These are phyloP conservation scores for Pugionium dolabratum DNA, from an alignment of 345 rosid genomes.

Conservation along the genomic window DNA sequence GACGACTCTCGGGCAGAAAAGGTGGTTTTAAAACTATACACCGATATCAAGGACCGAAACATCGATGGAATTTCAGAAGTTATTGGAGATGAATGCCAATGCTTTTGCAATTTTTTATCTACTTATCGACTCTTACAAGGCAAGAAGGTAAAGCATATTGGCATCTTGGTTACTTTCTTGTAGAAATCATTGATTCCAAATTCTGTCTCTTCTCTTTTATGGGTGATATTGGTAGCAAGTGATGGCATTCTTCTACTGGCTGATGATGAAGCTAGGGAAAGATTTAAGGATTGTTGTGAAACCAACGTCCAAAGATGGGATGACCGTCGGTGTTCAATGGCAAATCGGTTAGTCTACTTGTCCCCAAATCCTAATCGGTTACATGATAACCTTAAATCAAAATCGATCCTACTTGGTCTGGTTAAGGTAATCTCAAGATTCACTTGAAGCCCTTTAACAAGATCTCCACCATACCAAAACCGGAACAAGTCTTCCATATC, in stretches of 20 bases:
- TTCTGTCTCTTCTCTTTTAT: too few relatives aligned
- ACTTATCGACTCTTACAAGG: slow-evolving; percentile 59
- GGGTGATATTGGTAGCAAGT: slow-evolving; percentile 54
- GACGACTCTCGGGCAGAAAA: slow-evolving; percentile 43
- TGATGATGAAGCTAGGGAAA: slow-evolving; percentile 56
- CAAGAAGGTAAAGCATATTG: slow-evolving; percentile 56
- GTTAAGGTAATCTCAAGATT: neutral
- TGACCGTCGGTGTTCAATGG: slow-evolving; percentile 69
- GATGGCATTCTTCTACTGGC: slow-evolving; percentile 57
- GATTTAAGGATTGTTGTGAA: slow-evolving; percentile 55
- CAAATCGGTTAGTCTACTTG: slow-evolving; percentile 52
- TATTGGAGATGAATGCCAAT: slow-evolving; percentile 72
- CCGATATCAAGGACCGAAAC: slow-evolving; percentile 52
- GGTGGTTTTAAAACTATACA: slow-evolving; percentile 61
- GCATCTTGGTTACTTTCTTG: neutral
- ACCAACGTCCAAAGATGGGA: slow-evolving; percentile 65
- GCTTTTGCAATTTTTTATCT: slow-evolving; percentile 58
- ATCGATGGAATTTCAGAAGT: slow-evolving; percentile 51
- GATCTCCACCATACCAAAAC: neutral
- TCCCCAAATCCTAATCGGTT: slow-evolving; percentile 10
- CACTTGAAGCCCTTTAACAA: neutral
- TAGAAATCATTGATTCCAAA: neutral
- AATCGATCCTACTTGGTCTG: neutral
- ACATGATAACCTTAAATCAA: neutral
- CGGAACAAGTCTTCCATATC: neutral